Conservation (phyloP, 2,329 filamentous ascomycete genomes). For the Tolypocladium pustulatum region DNA sequence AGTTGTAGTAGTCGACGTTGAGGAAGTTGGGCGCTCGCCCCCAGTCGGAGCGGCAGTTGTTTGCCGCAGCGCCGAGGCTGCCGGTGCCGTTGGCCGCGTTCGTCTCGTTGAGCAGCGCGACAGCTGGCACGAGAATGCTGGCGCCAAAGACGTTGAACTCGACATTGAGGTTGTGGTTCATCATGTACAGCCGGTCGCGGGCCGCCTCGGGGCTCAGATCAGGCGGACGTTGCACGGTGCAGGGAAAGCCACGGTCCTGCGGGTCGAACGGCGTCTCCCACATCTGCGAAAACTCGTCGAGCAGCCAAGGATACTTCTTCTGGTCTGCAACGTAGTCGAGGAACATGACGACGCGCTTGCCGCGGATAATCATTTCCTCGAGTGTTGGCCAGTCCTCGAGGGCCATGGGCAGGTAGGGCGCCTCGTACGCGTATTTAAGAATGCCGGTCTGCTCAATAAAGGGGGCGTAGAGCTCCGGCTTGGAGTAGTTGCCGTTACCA, state of each 20-base stretch:
- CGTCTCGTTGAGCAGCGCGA: slow-evolving; percentile 57
- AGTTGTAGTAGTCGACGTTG: slow-evolving; percentile 79
- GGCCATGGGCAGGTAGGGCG: slow-evolving; percentile 59
- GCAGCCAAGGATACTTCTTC: slow-evolving; percentile 65
- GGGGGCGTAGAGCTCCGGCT: slow-evolving; percentile 50
- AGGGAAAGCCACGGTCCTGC: slow-evolving; percentile 56
- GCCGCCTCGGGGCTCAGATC: slow-evolving; percentile 43
- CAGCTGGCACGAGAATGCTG: slow-evolving; percentile 60
- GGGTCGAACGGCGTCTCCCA: slow-evolving; percentile 89
- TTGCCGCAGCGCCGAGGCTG: slow-evolving; percentile 52
- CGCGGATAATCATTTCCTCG: slow-evolving; percentile 59
- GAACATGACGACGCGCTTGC: slow-evolving; percentile 67
- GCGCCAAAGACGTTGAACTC: slow-evolving; percentile 57
- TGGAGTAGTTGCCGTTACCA: slow-evolving; percentile 70
- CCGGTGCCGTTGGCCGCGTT: slow-evolving; percentile 57
- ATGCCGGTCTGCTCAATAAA: slow-evolving; percentile 66
- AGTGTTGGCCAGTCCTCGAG: slow-evolving; percentile 77
- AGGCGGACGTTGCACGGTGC: slow-evolving; percentile 67
- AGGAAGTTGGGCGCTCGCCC: slow-evolving; percentile 63
- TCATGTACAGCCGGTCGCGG: slow-evolving; percentile 60
- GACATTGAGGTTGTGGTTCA: slow-evolving; percentile 86
- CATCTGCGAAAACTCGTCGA: slow-evolving; percentile 80
- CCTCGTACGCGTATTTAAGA: slow-evolving; percentile 60
- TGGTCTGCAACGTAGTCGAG: slow-evolving; percentile 82
- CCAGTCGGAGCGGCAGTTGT: slow-evolving; percentile 55